These are phyloP conservation scores for Dacryopinax primogenitus DNA, from an alignment of 768 basidiomycete species.

Conservation along the genomic window DNA sequence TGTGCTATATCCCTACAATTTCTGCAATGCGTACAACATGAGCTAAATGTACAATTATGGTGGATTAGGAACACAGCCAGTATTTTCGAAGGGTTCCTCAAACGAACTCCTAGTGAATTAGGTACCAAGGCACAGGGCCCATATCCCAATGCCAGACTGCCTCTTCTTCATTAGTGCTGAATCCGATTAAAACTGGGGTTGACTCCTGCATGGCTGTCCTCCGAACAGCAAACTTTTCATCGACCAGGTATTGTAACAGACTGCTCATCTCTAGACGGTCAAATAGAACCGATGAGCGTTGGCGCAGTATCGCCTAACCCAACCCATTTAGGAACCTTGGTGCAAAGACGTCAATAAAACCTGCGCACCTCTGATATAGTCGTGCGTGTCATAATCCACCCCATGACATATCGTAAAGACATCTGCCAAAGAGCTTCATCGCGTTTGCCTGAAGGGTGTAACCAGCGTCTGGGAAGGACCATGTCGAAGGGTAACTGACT, in stretches of 20 bases:
- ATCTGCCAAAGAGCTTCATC: background rate
- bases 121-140: background rate
- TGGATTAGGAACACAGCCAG: no score
- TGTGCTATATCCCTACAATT: background rate
- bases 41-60: no score
- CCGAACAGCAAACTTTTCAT: background rate
- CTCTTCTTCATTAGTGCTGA: background rate
- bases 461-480: background rate
- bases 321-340: background rate
- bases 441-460: background rate
- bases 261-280: background rate
- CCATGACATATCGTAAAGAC: background rate
- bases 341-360: background rate
- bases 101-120: background rate
- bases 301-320: background rate
- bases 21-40: no score
- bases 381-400: background rate
- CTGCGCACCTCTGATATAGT: background rate
- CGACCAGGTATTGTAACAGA: background rate
- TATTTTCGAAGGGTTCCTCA: background rate
- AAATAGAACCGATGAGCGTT: background rate
- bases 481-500: background rate
- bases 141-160: background rate
- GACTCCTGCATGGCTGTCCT: background rate
- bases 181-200: background rate